phyloP scores from a whole-genome alignment of 139 green algal genomes.

The Chlamydomonas urium region DNA sequence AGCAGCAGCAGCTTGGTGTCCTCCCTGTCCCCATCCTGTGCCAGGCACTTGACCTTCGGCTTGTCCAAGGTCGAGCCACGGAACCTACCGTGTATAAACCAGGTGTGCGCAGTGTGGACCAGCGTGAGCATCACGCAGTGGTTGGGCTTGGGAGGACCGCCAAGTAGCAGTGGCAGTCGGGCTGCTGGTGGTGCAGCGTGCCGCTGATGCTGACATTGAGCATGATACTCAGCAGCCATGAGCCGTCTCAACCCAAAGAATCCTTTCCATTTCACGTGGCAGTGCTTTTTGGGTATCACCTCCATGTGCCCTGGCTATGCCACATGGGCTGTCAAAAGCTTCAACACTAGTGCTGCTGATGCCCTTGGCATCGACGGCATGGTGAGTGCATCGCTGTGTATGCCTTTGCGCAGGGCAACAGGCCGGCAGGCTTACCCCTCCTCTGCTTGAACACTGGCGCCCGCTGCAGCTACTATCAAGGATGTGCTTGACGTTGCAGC shows the following conservation, averaged over 20 bases:
- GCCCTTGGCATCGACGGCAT: not conserved
- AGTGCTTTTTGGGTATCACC: too few relatives aligned
- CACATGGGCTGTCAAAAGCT: not conserved
- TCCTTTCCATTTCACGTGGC: too few relatives aligned
- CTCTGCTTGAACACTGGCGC: not conserved
- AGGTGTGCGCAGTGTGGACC: not conserved
- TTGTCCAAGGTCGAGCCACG: conserved; percentile 66
- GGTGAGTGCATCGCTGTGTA: not conserved
- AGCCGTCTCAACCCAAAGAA: too few relatives aligned
- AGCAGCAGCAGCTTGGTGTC: conserved; percentile 67
- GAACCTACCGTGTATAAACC: not conserved
- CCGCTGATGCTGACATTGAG: too few relatives aligned
- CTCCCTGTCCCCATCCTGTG: conserved; percentile 30
- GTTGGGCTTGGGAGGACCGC: not conserved
- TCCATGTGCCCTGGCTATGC: too few relatives aligned
- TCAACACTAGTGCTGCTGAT: not conserved
- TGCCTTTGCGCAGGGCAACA: too few relatives aligned
- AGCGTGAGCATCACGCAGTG: not conserved
- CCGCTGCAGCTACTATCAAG: not conserved
- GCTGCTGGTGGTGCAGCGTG: not conserved
- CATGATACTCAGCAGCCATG: too few relatives aligned
- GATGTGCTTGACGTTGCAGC: conserved; percentile 25
- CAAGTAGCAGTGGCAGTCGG: not conserved
- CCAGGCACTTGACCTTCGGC: conserved; percentile 58
- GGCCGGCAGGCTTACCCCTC: too few relatives aligned